Evolutionary conservation across 768 basidiomycete species (phyloP).

Genomic region (Hypholoma fasciculare): DNA sequence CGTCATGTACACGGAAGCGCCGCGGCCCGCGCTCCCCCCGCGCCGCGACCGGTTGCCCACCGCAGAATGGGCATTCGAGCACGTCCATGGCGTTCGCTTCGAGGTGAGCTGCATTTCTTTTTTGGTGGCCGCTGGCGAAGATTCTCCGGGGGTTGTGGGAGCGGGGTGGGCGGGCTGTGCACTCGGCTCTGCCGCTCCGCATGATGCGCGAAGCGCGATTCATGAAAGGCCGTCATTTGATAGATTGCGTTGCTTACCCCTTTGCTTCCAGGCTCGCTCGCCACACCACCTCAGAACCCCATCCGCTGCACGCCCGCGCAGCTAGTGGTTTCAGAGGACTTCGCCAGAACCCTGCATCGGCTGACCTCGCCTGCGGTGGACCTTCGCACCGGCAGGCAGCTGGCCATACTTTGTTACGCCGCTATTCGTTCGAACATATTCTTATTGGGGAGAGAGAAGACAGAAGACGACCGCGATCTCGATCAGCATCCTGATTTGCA

Average conservation of each 20-base stretch:
- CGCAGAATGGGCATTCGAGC: slow-evolving; percentile 26
- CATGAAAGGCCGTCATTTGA: background rate
- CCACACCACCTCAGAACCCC: slow-evolving; percentile 7
- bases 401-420: background rate
- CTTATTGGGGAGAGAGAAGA: slow-evolving; percentile 2
- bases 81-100: slow-evolving; percentile 20
- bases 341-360: background rate
- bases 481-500: slow-evolving; percentile 7
- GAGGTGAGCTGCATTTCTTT: slow-evolving; percentile 21
- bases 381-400: background rate
- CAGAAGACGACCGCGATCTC: slow-evolving; percentile 3
- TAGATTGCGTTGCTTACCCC: background rate
- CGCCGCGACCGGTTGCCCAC: slow-evolving; percentile 11
- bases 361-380: background rate
- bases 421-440: background rate
- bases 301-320: slow-evolving; percentile 4
- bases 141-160: no score
- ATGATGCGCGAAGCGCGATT: background rate
- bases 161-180: background rate
- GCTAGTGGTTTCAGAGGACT: background rate
- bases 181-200: background rate
- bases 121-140: no score
- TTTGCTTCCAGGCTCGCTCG: slow-evolving; percentile 10
- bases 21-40: slow-evolving; percentile 10
- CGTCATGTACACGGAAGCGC: slow-evolving; percentile 24